Percentiles rank a stretch among this genome's conserved stretches.
Evolutionary conservation across 2,329 filamentous ascomycete genomes (phyloP).

Genomic region (Aspergillus sp.): DNA sequence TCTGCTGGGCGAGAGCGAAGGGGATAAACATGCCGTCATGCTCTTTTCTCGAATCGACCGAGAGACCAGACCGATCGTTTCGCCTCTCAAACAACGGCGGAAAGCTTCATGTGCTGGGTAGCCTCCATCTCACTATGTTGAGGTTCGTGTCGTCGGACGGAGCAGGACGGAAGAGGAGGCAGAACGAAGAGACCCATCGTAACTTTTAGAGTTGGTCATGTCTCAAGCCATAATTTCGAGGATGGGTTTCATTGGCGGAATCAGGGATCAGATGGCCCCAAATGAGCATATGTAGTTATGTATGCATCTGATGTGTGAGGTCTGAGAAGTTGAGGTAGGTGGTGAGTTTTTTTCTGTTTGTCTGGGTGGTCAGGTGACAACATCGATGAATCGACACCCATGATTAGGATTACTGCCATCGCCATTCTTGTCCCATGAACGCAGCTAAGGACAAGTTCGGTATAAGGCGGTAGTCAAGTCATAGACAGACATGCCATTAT

Average conservation of each 20-base stretch:
- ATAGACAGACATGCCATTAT: too few relatives aligned
- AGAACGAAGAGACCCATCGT: not conserved
- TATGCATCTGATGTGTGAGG: too few relatives aligned
- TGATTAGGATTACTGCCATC: too few relatives aligned
- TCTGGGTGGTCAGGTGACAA: not conserved
- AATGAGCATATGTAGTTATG: not conserved
- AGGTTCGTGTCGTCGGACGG: not conserved
- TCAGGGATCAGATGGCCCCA: not conserved
- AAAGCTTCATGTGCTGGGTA: not conserved
- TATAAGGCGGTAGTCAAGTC: too few relatives aligned
- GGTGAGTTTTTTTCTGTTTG: not conserved
- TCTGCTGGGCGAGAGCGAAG: not conserved
- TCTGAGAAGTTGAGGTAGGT: not conserved
- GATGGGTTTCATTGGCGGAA: not conserved
- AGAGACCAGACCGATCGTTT: not conserved
- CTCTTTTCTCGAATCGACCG: not conserved
- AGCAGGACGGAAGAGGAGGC: not conserved
- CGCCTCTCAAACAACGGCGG: not conserved
- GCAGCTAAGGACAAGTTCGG: too few relatives aligned
- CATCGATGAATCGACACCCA: not conserved
- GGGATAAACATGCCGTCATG: not conserved
- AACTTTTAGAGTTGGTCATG: not conserved
- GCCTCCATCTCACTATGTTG: not conserved
- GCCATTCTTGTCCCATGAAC: too few relatives aligned
- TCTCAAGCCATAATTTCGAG: not conserved